Evolutionary conservation across 1,284 basidiomycete species (phyloP), one percentile per base, ranked within the genome.

Genomic region (Pseudozyma sp.): DNA sequence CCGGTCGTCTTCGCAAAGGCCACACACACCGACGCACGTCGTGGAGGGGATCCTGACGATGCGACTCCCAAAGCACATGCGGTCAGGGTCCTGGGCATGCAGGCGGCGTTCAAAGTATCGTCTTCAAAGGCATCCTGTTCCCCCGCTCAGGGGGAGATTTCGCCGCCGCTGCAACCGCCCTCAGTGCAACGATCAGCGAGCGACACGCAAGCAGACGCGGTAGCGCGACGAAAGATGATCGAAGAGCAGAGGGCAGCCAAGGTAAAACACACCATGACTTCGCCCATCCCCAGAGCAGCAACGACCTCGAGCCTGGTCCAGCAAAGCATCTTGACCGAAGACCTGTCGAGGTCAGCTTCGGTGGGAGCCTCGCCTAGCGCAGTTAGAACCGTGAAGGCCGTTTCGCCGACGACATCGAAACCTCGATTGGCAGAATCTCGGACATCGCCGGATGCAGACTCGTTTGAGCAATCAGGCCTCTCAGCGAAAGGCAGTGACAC

Each of bases 161-260:
- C 52, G 29, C 30, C 50, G 19, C 60, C 64, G 5, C 33, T 57
- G 5, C 34, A 48, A 44, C 45, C 65, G 29, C 53, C 58, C 0
- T 7, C 45, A 24, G 56, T 68, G 16, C 68, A 55, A 54, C 55
- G 54, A 9, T 70, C 68, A 2, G 54, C 54, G 24, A 68, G 68
- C 51, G 63, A 62, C 30, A 42, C 60, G 29, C 33, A 42, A 14
- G 53, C 52, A 2, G 67, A 66, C 33, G 62, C 64, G 30, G 56
- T 48, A 31, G 74, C 75, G 9, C 58, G 68, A 29, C 66, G 68
- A 37, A 63, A 58, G 50, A 73, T 68, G 53, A 79, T 79, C 48
- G 77, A 77, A 39, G 47, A 61, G 42, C 77, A 79, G 57, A 53
- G 77, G 17, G 74, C 62, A 19, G 75, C 75, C 43, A 78, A 78